phyloP scores from a whole-genome alignment of 1,139 yeast species.

The Kodamaea fungicola region DNA sequence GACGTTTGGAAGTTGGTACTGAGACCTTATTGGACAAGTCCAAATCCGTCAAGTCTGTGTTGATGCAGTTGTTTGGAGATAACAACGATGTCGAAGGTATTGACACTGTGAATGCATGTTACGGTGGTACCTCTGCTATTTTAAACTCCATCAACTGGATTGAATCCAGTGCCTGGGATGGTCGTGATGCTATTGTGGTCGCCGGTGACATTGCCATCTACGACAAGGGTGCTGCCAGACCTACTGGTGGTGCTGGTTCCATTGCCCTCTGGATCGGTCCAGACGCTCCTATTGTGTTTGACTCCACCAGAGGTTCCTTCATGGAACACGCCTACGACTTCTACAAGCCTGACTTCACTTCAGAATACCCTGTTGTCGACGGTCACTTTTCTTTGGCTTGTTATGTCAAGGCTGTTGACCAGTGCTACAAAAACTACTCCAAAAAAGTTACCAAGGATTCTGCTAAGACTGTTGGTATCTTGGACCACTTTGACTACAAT shows the following conservation, averaged over 20 bases:
- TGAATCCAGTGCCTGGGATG: conserved; percentile 97
- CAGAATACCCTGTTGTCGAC: conserved; percentile 96
- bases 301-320: conserved; percentile 80
- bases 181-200: conserved; percentile 95
- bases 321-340: conserved; percentile 98
- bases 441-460: conserved; percentile 65
- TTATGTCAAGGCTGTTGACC: conserved; percentile 90
- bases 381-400: conserved; percentile 95
- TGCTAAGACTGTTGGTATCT: conserved; percentile 57
- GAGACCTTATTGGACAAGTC: conserved; percentile 97
- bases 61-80: conserved; percentile 90
- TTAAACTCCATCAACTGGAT: conserved; percentile 95
- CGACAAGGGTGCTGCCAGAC: conserved; percentile 97
- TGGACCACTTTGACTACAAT: conserved; percentile 81
- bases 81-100: conserved; percentile 94
- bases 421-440: conserved; percentile 79
- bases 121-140: conserved; percentile 96
- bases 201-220: conserved; percentile 98
- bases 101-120: conserved; percentile 96
- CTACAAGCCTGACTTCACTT: conserved; percentile 95
- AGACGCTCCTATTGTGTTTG: conserved; percentile 95
- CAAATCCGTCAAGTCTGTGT: conserved; percentile 91
- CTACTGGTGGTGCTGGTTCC: conserved; percentile 99
- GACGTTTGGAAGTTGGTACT: conserved; percentile 98
- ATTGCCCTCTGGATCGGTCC: conserved; percentile 96